Evolutionary conservation across 1,284 basidiomycete genomes (phyloP).

Genomic region (Moniliella sp.): DNA sequence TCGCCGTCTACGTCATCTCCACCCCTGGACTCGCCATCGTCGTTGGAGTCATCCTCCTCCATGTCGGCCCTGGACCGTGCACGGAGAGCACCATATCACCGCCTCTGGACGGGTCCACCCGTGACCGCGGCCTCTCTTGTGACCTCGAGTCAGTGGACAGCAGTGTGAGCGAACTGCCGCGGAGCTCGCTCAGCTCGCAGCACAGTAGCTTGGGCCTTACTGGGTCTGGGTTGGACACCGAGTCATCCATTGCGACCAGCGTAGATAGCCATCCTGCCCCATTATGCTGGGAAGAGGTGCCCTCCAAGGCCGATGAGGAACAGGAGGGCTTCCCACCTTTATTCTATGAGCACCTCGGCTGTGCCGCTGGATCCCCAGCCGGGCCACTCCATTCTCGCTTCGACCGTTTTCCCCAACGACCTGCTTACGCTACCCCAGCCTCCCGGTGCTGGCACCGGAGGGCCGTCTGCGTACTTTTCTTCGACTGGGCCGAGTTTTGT

Average conservation of each 20-base stretch:
- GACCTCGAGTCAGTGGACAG: no score
- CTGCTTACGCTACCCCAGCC: conserved; percentile 38
- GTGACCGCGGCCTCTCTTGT: not conserved
- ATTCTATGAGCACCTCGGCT: conserved; percentile 33
- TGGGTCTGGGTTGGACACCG: conserved; percentile 5
- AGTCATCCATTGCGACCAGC: not conserved
- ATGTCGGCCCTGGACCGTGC: no score
- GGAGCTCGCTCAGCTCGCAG: not conserved
- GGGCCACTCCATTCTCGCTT: conserved; percentile 14
- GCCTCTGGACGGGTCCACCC: no score
- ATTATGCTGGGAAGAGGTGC: conserved; percentile 13
- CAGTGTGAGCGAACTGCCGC: no score
- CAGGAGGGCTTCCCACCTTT: conserved; percentile 37
- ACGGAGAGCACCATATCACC: no score
- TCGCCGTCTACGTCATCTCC: not conserved
- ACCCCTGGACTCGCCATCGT: not conserved
- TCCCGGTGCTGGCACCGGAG: conserved; percentile 51
- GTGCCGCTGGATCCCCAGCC: conserved; percentile 8
- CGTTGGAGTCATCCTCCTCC: conserved; percentile 11
- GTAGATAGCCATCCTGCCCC: not conserved
- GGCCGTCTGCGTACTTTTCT: conserved; percentile 37
- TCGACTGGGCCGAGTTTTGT: conserved; percentile 43
- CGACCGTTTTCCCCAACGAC: conserved; percentile 15
- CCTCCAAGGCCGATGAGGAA: conserved; percentile 21
- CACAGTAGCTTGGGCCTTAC: not conserved